These are phyloP conservation scores for Aspergillus sclerotiicarbonarius DNA, from an alignment of 495 filamentous ascomycete species.

Conservation along the genomic window DNA sequence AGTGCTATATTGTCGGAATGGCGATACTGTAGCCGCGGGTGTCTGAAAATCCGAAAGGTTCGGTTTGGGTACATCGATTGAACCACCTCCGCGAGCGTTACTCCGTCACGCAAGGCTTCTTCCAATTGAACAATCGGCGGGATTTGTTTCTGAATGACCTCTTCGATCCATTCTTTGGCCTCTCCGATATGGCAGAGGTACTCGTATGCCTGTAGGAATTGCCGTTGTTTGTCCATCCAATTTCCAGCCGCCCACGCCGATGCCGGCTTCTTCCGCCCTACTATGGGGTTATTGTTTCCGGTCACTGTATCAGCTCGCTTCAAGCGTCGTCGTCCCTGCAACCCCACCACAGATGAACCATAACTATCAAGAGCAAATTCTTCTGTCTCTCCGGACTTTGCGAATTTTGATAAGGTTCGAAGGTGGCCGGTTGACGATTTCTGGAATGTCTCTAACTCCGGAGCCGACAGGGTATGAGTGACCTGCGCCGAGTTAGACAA, in stretches of 20 bases:
- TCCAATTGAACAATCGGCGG: conserved; percentile 96
- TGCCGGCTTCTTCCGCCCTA: conserved; percentile 48
- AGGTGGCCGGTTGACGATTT: conserved; percentile 86
- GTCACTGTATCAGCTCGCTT: conserved; percentile 67
- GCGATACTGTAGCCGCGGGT: conserved; percentile 82
- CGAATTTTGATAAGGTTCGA: conserved; percentile 82
- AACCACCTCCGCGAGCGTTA: conserved; percentile 95
- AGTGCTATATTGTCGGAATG: conserved; percentile 96
- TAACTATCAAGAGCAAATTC: conserved; percentile 75
- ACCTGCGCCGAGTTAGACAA: conserved; percentile 42
- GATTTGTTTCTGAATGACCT: conserved; percentile 82
- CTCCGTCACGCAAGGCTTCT: conserved; percentile 87
- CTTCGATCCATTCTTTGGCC: conserved; percentile 99
- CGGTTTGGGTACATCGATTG: conserved; percentile 79
- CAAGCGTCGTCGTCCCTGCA: conserved; percentile 78
- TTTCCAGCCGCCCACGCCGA: conserved; percentile 79
- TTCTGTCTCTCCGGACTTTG: conserved; percentile 67
- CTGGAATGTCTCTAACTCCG: conserved; percentile 74
- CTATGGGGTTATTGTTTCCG: conserved; percentile 41
- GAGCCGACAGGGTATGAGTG: conserved; percentile 53
- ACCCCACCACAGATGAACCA: conserved; percentile 78
- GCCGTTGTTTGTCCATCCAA: conserved; percentile 98
- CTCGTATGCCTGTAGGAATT: conserved; percentile 96
- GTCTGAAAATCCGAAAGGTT: conserved; percentile 76
- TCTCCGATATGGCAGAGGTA: conserved; percentile 99